A percentile compares a stretch with the other conserved stretches of the same genome.
Conservation (phyloP, 306 rosid genomes). For the Pyrus communis region DNA sequence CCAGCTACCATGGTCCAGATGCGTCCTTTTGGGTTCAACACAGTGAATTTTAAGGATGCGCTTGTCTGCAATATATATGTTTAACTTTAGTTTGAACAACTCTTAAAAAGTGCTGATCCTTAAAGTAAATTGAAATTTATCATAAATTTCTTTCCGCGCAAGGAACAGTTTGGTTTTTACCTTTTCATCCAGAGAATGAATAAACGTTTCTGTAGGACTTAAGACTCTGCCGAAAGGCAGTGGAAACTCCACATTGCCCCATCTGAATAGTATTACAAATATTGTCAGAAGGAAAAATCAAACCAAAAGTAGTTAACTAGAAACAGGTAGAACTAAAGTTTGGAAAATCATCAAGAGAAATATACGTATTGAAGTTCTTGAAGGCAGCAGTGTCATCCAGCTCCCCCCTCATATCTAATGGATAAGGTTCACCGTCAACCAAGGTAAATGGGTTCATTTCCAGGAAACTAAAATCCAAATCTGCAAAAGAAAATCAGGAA, state of each 20-base stretch:
- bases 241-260: constrained; percentile 74
- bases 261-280: constrained; percentile 36
- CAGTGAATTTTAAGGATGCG: constrained; percentile 75
- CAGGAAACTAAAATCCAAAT: constrained; percentile 73
- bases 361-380: constrained; percentile 75
- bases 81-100: constrained; percentile 3
- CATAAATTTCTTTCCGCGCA: neutral
- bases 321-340: neutral
- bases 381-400: constrained; percentile 87
- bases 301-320: neutral
- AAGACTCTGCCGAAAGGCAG: constrained; percentile 82
- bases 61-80: constrained; percentile 54
- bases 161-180: constrained; percentile 10
- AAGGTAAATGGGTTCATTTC: constrained; percentile 88
- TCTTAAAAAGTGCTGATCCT: neutral
- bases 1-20: constrained; percentile 96
- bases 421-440: constrained; percentile 71
- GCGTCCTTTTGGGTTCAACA: constrained; percentile 82
- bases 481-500: constrained; percentile 27
- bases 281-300: neutral
- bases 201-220: constrained; percentile 59
- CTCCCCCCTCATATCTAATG: constrained; percentile 89
- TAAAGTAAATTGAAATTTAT: neutral
- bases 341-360: constrained; percentile 1
- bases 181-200: constrained; percentile 78